Base-by-base conservation (phyloP, 768 basidiomycete genomes). In the Tulasnella sp. region DNA sequence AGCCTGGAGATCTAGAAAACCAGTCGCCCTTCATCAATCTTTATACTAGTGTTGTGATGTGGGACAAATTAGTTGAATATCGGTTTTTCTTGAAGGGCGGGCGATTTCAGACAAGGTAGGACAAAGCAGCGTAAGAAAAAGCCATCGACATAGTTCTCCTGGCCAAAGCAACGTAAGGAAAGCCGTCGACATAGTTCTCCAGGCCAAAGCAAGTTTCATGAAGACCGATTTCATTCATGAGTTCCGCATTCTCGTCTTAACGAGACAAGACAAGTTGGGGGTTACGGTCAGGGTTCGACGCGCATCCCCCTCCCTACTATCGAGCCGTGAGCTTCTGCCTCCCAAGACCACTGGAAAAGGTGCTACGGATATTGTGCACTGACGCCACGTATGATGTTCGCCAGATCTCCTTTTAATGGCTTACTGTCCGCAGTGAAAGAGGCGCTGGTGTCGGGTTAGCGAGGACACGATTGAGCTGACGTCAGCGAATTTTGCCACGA, bases 401-500 rank as follows among this genome's bases (percentile, higher is more conserved):
- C 48, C 1, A 20, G 18, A 22, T 50, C 22, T 22, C 5, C 18
- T 22, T 18, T 20, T 3, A 50, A 50, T 22, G 18, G 18, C 48
- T 22, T 50, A 7, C 48, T 50, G 48, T 50, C 48, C 48, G 48
- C 48, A 50, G 48, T 22, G 60, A 24, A n/a, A n/a, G n/a, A n/a
- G n/a, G n/a, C n/a, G n/a, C n/a, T 28, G 60, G n/a, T 28, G n/a
- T n/a, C n/a, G 1, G 14, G 6, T 28, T n/a, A 3, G 60, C 11
- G 18, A 58, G 60, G 60, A 64, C 60, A 64, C 60, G 60, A 31
- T 31, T 28, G 60, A 64, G 60, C 60, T 64, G 60, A 64, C 60
- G 60, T 64, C 60, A 64, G 60, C 60, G 31, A 64, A 64, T 50
- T 50, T 50, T 50, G 48, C 60, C 60, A 64, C n/a, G 60, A 64